Evolutionary conservation across 2,329 filamentous ascomycete genomes (phyloP).

Genomic region (Podosphaera xanthii): DNA sequence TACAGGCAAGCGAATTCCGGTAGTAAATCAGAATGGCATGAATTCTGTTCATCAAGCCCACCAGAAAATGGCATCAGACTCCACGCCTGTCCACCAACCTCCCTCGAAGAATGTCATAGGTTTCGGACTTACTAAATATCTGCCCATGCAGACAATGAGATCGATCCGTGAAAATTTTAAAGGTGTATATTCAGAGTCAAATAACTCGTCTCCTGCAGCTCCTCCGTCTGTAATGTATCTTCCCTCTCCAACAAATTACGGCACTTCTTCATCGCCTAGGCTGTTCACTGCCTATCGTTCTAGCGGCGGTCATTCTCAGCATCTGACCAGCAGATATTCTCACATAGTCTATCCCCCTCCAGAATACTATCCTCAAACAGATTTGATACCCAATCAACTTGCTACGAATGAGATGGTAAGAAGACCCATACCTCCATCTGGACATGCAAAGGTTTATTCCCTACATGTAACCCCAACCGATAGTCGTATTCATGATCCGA

Average conservation of each 20-base stretch:
- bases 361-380: slow-evolving; percentile 9
- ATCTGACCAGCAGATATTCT: slow-evolving; percentile 12
- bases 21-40: no score
- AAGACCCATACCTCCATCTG: slow-evolving; percentile 14
- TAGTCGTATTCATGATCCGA: slow-evolving; percentile 23
- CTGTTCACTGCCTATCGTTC: slow-evolving; percentile 8
- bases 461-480: slow-evolving; percentile 14
- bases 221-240: slow-evolving; percentile 1
- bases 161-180: slow-evolving; percentile 25
- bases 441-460: slow-evolving; percentile 16
- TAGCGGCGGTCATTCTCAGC: slow-evolving; percentile 11
- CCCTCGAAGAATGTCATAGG: slow-evolving; percentile 12
- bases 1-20: no score
- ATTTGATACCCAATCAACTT: slow-evolving; percentile 8
- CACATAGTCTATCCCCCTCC: slow-evolving; percentile 11
- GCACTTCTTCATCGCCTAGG: slow-evolving; percentile 7
- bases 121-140: slow-evolving; percentile 5
- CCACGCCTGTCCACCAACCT: slow-evolving; percentile 19
- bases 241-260: neutral
- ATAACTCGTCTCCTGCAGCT: slow-evolving; percentile 30
- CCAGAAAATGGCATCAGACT: neutral
- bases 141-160: slow-evolving; percentile 8
- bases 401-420: slow-evolving; percentile 9
- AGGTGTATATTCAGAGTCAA: slow-evolving; percentile 28
- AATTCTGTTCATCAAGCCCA: neutral